phyloP scores from a whole-genome alignment of 306 rosid species.

The Mimosa bimucronata region DNA sequence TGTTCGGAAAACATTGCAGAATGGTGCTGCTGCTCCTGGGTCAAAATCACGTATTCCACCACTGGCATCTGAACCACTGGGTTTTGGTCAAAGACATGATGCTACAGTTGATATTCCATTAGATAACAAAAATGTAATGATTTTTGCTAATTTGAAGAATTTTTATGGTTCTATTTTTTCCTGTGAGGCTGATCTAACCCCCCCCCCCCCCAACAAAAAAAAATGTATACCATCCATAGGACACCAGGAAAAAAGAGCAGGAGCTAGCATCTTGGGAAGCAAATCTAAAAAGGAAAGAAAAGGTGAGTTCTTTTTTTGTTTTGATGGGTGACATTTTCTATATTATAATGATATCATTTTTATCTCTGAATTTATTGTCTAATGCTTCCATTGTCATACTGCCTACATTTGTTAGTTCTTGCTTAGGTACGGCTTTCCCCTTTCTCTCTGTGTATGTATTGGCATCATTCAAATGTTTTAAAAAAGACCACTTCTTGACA shows the following conservation, averaged over 20 bases:
- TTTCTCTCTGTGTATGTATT: slow-evolving; percentile 18
- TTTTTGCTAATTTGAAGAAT: slow-evolving; percentile 26
- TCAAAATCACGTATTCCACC: slow-evolving; percentile 69
- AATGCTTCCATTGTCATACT: slow-evolving; percentile 14
- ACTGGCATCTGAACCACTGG: slow-evolving; percentile 35
- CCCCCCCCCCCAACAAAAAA: no score
- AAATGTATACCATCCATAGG: slow-evolving; percentile 71
- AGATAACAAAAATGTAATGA: slow-evolving; percentile 67
- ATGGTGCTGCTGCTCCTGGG: slow-evolving; percentile 63
- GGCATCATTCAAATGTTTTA: slow-evolving; percentile 15
- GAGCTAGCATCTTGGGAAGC: slow-evolving; percentile 96
- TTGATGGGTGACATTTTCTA: neutral
- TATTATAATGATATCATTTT: slow-evolving; percentile 23
- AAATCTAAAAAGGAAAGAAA: slow-evolving; percentile 83
- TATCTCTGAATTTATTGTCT: slow-evolving; percentile 30
- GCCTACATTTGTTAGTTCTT: slow-evolving; percentile 14
- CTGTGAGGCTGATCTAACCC: slow-evolving; percentile 33
- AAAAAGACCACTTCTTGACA: slow-evolving; percentile 32
- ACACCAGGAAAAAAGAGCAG: slow-evolving; percentile 70
- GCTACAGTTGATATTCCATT: slow-evolving; percentile 91
- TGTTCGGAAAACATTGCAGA: slow-evolving; percentile 55
- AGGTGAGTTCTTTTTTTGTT: slow-evolving; percentile 47
- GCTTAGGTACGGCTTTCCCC: slow-evolving; percentile 11
- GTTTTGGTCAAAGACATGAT: slow-evolving; percentile 89
- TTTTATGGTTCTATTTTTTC: slow-evolving; percentile 5